Percentiles rank a stretch among this genome's conserved stretches.
Evolutionary conservation across 2,329 filamentous ascomycete genomes (phyloP).

Genomic region (Aspergillus terreus): DNA sequence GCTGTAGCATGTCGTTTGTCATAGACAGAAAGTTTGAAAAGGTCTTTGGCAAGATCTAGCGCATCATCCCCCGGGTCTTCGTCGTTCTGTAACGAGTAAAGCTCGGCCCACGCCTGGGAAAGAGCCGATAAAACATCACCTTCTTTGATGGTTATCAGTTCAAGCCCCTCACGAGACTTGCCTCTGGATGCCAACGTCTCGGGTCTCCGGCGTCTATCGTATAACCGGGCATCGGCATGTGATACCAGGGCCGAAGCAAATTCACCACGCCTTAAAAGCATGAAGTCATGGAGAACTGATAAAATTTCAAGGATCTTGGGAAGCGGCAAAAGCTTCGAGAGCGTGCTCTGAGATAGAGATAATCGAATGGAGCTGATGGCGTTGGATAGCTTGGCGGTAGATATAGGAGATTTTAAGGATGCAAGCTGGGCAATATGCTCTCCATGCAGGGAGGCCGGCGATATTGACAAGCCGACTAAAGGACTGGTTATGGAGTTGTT

Average conservation of each 20-base stretch:
- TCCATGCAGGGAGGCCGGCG: slow-evolving; percentile 55
- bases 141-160: slow-evolving; percentile 72
- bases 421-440: slow-evolving; percentile 58
- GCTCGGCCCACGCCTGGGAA: slow-evolving; percentile 70
- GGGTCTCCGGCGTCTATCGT: slow-evolving; percentile 66
- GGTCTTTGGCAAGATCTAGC: slow-evolving; percentile 74
- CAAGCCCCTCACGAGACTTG: slow-evolving; percentile 51
- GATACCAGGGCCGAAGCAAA: slow-evolving; percentile 84
- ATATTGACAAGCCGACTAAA: slow-evolving; percentile 41
- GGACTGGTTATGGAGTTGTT: slow-evolving; percentile 30
- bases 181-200: slow-evolving; percentile 47
- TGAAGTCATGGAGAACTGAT: slow-evolving; percentile 76
- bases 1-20: slow-evolving; percentile 31
- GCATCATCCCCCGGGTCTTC: slow-evolving; percentile 72
- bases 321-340: slow-evolving; percentile 78
- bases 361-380: slow-evolving; percentile 73
- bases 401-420: slow-evolving; percentile 68
- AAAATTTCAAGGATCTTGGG: slow-evolving; percentile 73
- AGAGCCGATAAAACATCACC: slow-evolving; percentile 78
- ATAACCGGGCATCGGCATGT: slow-evolving; percentile 76
- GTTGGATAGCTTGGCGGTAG: slow-evolving; percentile 64
- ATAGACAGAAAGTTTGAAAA: slow-evolving; percentile 61
- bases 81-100: slow-evolving; percentile 73
- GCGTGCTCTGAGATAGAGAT: slow-evolving; percentile 76
- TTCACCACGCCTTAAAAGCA: slow-evolving; percentile 81